These are phyloP conservation scores for Hypoxylon perforatum DNA, from an alignment of 495 filamentous ascomycete species.

Conservation along the genomic window DNA sequence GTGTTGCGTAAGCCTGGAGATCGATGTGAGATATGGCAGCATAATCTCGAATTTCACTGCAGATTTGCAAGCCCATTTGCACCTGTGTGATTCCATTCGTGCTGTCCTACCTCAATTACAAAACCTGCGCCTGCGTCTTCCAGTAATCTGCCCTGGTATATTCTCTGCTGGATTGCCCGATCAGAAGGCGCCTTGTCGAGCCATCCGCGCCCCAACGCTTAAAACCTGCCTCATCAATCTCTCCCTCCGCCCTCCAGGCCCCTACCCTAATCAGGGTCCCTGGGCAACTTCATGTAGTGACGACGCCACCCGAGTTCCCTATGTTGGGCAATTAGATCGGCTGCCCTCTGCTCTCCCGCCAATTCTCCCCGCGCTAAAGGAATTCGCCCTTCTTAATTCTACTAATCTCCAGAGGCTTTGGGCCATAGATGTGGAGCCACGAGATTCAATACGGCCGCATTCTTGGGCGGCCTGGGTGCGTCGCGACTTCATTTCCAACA, in stretches of 20 bases:
- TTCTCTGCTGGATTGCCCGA: constrained; percentile 8
- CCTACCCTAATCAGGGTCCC: background rate
- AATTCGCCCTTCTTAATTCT: constrained; percentile 14
- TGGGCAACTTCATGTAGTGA: constrained; percentile 20
- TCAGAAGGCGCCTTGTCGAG: constrained; percentile 8
- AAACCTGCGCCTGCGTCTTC: constrained; percentile 25
- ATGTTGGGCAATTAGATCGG: background rate
- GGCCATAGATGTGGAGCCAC: constrained; percentile 9
- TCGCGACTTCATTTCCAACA: constrained; percentile 19
- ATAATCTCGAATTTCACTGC: background rate
- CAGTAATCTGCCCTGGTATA: constrained; percentile 14
- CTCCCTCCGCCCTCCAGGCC: constrained; percentile 12
- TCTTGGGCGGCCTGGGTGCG: constrained; percentile 19
- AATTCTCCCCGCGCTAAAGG: constrained; percentile 1
- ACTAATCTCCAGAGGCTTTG: constrained; percentile 15
- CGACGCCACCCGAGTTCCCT: constrained; percentile 7
- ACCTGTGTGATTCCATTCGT: constrained; percentile 24
- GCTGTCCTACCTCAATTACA: constrained; percentile 15
- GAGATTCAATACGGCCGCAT: background rate
- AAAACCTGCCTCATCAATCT: constrained; percentile 28
- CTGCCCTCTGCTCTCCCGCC: constrained; percentile 19
- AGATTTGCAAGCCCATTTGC: background rate
- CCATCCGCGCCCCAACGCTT: constrained; percentile 9
- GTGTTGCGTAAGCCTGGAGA: constrained; percentile 19
- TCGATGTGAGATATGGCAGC: constrained; percentile 14